Evolutionary conservation across 202 grass and related monocot genomes (phyloP).

Genomic region (Hordeum pubiflorum): DNA sequence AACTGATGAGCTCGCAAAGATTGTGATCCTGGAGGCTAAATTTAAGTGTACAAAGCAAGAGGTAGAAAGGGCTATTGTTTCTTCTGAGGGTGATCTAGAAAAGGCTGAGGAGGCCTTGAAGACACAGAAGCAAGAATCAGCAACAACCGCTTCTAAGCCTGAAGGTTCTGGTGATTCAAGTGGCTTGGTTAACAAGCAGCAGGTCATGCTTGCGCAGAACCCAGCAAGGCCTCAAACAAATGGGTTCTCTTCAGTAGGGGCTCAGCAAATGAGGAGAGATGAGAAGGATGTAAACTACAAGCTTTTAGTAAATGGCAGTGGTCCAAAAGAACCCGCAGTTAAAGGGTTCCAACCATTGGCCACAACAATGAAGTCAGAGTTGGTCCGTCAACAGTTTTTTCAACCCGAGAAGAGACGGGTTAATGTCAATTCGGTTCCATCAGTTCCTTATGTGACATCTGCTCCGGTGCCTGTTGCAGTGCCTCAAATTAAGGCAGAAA

Average conservation of each 20-base stretch:
- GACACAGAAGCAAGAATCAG: conserved; percentile 68
- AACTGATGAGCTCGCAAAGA: conserved; percentile 68
- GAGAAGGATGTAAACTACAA: conserved; percentile 86
- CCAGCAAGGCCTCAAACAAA: conserved; percentile 55
- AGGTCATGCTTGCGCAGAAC: conserved; percentile 35
- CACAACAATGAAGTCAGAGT: conserved; percentile 45
- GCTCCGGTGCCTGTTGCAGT: conserved; percentile 54
- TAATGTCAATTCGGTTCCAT: conserved; percentile 43
- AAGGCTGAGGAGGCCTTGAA: conserved; percentile 80
- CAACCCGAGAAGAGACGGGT: conserved; percentile 67
- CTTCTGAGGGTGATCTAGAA: conserved; percentile 82
- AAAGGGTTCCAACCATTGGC: conserved; percentile 60
- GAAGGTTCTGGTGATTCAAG: conserved; percentile 48
- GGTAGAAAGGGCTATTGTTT: conserved; percentile 92
- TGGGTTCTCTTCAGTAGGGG: conserved; percentile 40
- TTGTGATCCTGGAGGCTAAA: conserved; percentile 61
- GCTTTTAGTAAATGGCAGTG: conserved; percentile 41
- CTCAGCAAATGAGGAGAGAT: conserved; percentile 64
- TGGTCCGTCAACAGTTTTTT: conserved; percentile 50
- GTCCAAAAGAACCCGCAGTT: conserved; percentile 55
- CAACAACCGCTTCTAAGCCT: conserved; percentile 21
- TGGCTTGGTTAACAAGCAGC: conserved; percentile 48
- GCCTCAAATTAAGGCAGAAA: conserved; percentile 55
- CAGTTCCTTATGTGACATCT: conserved; percentile 46
- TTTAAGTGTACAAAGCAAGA: conserved; percentile 89